phyloP scores from a whole-genome alignment of 1,139 yeast genomes.

The Lodderomyces elongisporus region DNA sequence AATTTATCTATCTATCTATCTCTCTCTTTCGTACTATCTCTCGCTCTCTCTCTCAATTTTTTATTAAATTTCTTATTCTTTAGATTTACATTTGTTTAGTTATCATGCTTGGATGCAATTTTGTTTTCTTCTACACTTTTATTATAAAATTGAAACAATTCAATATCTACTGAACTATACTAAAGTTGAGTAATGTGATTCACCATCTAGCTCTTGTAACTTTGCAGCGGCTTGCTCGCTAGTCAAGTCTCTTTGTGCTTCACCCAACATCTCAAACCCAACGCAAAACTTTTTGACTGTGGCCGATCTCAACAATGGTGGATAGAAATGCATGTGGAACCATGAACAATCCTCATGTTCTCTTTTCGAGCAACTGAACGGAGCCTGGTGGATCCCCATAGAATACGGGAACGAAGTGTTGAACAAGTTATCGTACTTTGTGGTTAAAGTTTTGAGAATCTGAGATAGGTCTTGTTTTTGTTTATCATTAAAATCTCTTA shows the following conservation, averaged over 20 bases:
- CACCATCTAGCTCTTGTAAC: constrained; percentile 42
- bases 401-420: constrained; percentile 71
- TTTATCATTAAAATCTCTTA: constrained; percentile 44
- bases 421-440: constrained; percentile 68
- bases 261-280: constrained; percentile 75
- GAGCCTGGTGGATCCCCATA: constrained; percentile 78
- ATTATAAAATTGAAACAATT: too few relatives aligned
- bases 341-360: constrained; percentile 46
- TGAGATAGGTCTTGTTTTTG: constrained; percentile 56
- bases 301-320: constrained; percentile 71
- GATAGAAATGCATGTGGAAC: constrained; percentile 77
- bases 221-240: constrained; percentile 70
- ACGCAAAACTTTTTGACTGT: constrained; percentile 73
- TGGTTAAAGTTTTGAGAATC: constrained; percentile 51
- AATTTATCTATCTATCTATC: too few relatives aligned
- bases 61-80: too few relatives aligned
- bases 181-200: constrained; percentile 27
- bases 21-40: too few relatives aligned
- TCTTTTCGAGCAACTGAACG: constrained; percentile 39
- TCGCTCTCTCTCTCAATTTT: too few relatives aligned
- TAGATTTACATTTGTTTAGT: too few relatives aligned
- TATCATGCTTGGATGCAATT: too few relatives aligned
- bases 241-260: constrained; percentile 74
- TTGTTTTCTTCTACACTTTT: too few relatives aligned
- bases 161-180: too few relatives aligned